Base-by-base conservation (phyloP, 164 flowering plant species). In the Tetracentron sinense region DNA sequence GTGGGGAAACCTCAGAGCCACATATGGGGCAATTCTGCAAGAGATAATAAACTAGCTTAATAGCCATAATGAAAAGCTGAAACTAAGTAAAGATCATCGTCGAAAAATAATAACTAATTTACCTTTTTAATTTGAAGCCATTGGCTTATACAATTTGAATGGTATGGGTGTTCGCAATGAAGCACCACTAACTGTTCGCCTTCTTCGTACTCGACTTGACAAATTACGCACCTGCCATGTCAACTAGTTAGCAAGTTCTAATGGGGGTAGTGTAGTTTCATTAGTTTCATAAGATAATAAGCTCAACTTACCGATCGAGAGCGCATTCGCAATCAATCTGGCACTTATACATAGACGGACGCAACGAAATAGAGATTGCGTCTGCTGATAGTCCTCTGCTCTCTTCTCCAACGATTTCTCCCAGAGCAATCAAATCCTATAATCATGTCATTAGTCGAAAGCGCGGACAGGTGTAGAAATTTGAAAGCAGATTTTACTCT, bases 121-220 rank as follows among this genome's bases (percentile, higher is more conserved):
- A 80, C 86, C 92, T 84, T 88, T 61, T 84, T 86, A 62, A 84
- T 83, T 66, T 71, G 77, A 72, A 88, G 76, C 95, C 95, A 88
- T 53, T 83, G 81, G 62, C 69, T 83, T 49, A 88, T 77, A 68
- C 95, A 88, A 17, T 81, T 85, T 0, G 83, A 61, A 71, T 88
- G 95, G 65, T 86, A 88, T 0, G 79, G 68, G 69, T 88, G 95
- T 47, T 83, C 77, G 74, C 92, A 88, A 30, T 85, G 70, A 22
- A 88, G 89, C 21, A 80, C 52, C 21, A 80, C 80, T 74, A 88
- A 64, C 23, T 76, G 64, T 31, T 88, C 95, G 44, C 69, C 89
- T 56, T 83, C 89, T 78, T 86, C 89, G 60, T 70, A 88, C 50
- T 86, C 91, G 66, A 79, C 47, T 58, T 88, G 81, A 62, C 95